phyloP scores from a whole-genome alignment of 2,329 filamentous ascomycete species.

The Epichloe glyceriae region DNA sequence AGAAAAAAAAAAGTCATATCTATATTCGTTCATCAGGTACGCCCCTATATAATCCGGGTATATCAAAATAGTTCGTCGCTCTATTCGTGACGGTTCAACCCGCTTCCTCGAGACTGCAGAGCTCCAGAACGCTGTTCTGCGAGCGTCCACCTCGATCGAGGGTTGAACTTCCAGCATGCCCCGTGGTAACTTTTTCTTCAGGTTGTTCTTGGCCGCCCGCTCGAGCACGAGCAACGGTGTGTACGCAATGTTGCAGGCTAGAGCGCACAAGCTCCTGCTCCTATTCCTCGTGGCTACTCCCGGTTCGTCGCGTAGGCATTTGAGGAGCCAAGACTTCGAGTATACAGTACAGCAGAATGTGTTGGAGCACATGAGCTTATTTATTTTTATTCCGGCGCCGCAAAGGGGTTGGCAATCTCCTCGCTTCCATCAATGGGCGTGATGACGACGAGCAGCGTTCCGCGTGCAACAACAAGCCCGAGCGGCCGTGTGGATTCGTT shows the following conservation, averaged over 20 bases:
- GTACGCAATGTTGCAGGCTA: background rate
- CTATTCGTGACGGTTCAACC: background rate
- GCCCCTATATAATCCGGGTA: background rate
- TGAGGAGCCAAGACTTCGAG: background rate
- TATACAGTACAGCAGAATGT: background rate
- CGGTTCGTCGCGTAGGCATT: too few species aligned
- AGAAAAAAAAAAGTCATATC: conserved; percentile 1
- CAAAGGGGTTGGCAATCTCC: conserved; percentile 88
- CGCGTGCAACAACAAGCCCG: conserved; percentile 78
- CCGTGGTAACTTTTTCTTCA: too few species aligned
- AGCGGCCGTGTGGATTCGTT: conserved; percentile 72
- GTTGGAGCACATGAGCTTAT: background rate
- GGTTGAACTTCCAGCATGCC: background rate
- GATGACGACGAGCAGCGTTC: conserved; percentile 84
- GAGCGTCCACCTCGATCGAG: background rate
- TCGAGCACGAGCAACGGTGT: background rate
- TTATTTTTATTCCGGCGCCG: conserved; percentile 34
- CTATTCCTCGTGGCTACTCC: too few species aligned
- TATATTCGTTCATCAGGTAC: background rate
- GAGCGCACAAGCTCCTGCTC: too few species aligned
- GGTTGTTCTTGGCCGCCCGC: too few species aligned
- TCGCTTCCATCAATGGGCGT: conserved; percentile 91
- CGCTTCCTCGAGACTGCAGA: background rate
- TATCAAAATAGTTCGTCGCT: background rate
- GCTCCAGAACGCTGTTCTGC: background rate